Percentiles rank a stretch among this genome's conserved stretches.
Conservation (phyloP, 495 filamentous ascomycete species). For the Trichoderma asperelloides region DNA sequence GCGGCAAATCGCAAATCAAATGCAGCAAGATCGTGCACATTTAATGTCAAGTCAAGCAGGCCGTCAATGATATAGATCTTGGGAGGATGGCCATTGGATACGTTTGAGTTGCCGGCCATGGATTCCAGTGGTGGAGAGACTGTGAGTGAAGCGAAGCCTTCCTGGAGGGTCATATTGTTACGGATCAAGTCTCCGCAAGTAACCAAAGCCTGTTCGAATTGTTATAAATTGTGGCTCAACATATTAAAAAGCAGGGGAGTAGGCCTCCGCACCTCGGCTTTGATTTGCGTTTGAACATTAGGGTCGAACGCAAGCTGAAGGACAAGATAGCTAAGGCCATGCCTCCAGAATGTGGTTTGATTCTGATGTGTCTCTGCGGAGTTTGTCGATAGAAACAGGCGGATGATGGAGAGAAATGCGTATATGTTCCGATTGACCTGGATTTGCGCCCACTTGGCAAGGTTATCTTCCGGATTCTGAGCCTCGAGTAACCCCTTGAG, state of each 20-base stretch:
- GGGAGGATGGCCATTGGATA: constrained; percentile 35
- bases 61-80: constrained; percentile 88
- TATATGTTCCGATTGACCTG: constrained; percentile 88
- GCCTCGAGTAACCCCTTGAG: constrained; percentile 53
- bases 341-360: constrained; percentile 75
- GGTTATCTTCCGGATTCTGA: constrained; percentile 48
- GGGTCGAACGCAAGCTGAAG: constrained; percentile 78
- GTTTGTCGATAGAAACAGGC: constrained; percentile 74
- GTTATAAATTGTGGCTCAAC: constrained; percentile 3
- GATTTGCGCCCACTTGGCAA: constrained; percentile 61
- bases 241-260: constrained; percentile 10
- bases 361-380: constrained; percentile 74
- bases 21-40: constrained; percentile 50
- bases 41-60: constrained; percentile 78
- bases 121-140: constrained; percentile 50
- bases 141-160: constrained; percentile 76
- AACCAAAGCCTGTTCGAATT: constrained; percentile 53
- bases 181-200: constrained; percentile 85
- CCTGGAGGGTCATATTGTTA: constrained; percentile 71
- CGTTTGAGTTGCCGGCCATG: constrained; percentile 31
- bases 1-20: constrained; percentile 79
- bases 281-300: constrained; percentile 63
- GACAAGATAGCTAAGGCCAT: constrained; percentile 71
- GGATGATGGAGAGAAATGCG: constrained; percentile 75
- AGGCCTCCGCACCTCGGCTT: constrained; percentile 56